A percentile compares a stretch with the other conserved stretches of the same genome.
Evolutionary conservation across 2,329 filamentous ascomycete species (phyloP).

Genomic region (Westerdykella aurantiaca): DNA sequence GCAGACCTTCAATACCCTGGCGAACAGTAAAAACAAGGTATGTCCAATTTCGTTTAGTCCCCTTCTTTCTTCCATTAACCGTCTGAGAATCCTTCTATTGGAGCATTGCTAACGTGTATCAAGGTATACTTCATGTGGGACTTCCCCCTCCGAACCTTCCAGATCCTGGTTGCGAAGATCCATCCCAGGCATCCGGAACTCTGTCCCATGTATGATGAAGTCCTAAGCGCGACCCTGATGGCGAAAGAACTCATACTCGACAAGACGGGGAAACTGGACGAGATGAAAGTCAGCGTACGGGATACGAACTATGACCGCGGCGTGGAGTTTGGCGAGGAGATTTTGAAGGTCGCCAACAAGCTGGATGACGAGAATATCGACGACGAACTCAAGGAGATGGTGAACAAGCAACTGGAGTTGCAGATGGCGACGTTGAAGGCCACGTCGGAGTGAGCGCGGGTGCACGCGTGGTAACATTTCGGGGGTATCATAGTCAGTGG

Average conservation of each 20-base stretch:
- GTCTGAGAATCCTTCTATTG: not conserved
- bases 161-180: slow-evolving; percentile 4
- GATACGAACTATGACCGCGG: slow-evolving; percentile 7
- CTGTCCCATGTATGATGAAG: slow-evolving; percentile 1
- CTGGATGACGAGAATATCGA: not conserved
- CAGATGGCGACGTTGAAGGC: not conserved
- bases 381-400: too few relatives aligned
- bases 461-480: too few relatives aligned
- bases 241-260: slow-evolving; percentile 5
- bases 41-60: not conserved
- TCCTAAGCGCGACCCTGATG: not conserved
- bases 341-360: slow-evolving; percentile 1
- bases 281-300: slow-evolving; percentile 5
- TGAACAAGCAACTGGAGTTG: too few relatives aligned
- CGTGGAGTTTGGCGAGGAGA: slow-evolving; percentile 5
- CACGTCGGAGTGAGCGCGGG: too few relatives aligned
- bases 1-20: slow-evolving; percentile 8
- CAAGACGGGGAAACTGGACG: slow-evolving; percentile 5
- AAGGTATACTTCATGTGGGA: slow-evolving; percentile 11
- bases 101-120: not conserved
- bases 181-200: slow-evolving; percentile 1
- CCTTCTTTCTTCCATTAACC: not conserved
- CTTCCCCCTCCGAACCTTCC: slow-evolving; percentile 8
- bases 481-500: too few relatives aligned
- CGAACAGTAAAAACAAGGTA: slow-evolving; percentile 12